phyloP scores from a whole-genome alignment of 2,329 filamentous ascomycete genomes.

The Teratosphaeria zuluensis region DNA sequence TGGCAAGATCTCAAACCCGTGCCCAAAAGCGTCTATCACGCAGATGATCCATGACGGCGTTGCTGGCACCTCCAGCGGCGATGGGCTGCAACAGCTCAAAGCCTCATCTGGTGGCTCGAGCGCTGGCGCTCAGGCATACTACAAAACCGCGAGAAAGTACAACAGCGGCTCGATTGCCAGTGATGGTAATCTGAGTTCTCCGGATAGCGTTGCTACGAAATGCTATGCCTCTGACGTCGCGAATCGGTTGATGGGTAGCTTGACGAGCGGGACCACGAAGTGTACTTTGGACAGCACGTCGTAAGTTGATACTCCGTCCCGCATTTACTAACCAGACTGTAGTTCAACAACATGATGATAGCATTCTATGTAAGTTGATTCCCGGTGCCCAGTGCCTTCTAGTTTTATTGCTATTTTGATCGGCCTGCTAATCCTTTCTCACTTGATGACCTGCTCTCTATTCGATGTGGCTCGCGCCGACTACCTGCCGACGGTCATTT shows the following conservation, averaged over 20 bases:
- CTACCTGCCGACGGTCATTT: background rate
- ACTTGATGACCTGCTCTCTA: background rate
- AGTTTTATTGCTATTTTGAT: background rate
- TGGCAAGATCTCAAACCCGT: constrained; percentile 22
- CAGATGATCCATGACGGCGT: constrained; percentile 38
- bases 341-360: background rate
- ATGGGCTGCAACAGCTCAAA: constrained; percentile 34
- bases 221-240: constrained; percentile 45
- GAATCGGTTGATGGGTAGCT: constrained; percentile 20
- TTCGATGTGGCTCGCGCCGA: background rate
- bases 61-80: constrained; percentile 31
- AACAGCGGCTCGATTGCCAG: constrained; percentile 38
- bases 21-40: constrained; percentile 27
- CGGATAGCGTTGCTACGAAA: constrained; percentile 33
- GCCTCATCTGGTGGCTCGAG: constrained; percentile 17
- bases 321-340: background rate
- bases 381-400: background rate
- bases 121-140: constrained; percentile 29
- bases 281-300: background rate
- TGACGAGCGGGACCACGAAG: background rate
- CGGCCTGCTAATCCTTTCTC: background rate
- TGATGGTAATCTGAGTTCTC: constrained; percentile 26
- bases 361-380: background rate
- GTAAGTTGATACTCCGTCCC: background rate
- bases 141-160: constrained; percentile 39